These are phyloP conservation scores for Dispira parvispora DNA, from an alignment of 192 early-diverging fungal species.

Conservation along the genomic window DNA sequence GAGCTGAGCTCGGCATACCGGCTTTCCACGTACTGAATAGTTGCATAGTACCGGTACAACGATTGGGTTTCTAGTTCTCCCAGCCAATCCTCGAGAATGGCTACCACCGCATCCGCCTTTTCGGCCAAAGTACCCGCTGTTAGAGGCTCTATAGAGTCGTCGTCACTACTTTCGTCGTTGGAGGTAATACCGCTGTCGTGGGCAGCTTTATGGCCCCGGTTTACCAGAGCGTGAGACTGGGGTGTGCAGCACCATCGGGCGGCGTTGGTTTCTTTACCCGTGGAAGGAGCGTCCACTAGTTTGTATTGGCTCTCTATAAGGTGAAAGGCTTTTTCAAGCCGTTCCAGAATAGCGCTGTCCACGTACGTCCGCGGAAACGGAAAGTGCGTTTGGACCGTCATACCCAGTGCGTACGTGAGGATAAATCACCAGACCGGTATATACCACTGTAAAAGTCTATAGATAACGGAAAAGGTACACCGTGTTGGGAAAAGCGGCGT, in stretches of 20 bases:
- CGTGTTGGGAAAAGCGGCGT: too few relatives aligned
- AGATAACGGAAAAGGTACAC: too few relatives aligned
- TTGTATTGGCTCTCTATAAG: background rate
- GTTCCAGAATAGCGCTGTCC: conserved; percentile 4
- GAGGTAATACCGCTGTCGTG: background rate
- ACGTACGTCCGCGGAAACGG: background rate
- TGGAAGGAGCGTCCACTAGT: background rate
- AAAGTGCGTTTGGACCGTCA: background rate
- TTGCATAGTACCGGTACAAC: background rate
- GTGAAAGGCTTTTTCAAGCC: background rate
- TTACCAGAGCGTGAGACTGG: background rate
- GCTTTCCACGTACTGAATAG: conserved; percentile 4
- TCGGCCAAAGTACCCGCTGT: background rate
- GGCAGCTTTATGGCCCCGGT: background rate
- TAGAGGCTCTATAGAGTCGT: too few relatives aligned
- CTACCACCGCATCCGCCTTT: conserved; percentile 4
- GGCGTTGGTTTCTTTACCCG: background rate
- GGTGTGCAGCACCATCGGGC: background rate
- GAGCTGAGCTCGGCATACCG: background rate
- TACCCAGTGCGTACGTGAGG: background rate
- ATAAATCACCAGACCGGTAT: too few relatives aligned
- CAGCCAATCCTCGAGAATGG: conserved; percentile 8
- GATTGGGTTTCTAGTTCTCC: conserved; percentile 6
- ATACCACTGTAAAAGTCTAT: too few relatives aligned
- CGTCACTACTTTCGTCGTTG: background rate